Conservation (phyloP, 176 grass and related monocot genomes). For the Cenchrus fungigraminus region DNA sequence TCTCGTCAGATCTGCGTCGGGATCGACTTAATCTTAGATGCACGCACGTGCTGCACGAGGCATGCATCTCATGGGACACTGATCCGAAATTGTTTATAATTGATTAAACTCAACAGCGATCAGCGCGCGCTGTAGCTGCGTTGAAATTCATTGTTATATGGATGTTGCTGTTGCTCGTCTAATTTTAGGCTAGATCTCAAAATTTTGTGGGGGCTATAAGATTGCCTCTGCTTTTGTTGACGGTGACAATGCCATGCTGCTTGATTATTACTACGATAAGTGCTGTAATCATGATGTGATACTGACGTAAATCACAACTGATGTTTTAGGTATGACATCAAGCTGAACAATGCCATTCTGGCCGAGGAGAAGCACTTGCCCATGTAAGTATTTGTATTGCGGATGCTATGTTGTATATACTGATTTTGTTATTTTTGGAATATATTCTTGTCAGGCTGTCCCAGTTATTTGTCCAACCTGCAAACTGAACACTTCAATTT, state of each 20-base stretch:
- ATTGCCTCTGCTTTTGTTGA: background rate
- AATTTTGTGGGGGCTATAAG: background rate
- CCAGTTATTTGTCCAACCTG: background rate
- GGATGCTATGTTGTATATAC: background rate
- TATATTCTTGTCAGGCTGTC: background rate
- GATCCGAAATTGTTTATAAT: conserved; percentile 1
- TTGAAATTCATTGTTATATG: background rate
- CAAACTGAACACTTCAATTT: background rate
- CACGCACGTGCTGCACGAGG: background rate
- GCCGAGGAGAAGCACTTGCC: conserved; percentile 87
- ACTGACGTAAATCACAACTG: conserved; percentile 17
- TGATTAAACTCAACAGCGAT: background rate
- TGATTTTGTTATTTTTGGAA: background rate
- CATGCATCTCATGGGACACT: background rate
- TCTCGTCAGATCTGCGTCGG: conserved; percentile 36
- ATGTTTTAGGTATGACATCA: conserved; percentile 77
- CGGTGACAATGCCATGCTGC: background rate
- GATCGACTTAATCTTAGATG: conserved; percentile 13
- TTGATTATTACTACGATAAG: background rate
- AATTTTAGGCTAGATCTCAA: background rate
- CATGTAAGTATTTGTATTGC: conserved; percentile 60
- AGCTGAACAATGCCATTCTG: conserved; percentile 89
- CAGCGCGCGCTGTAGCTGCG: background rate
- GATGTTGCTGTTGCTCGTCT: background rate
- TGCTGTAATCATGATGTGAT: conserved; percentile 17